phyloP scores from a whole-genome alignment of 2,329 filamentous ascomycete species.

The Exophiala sideris region DNA sequence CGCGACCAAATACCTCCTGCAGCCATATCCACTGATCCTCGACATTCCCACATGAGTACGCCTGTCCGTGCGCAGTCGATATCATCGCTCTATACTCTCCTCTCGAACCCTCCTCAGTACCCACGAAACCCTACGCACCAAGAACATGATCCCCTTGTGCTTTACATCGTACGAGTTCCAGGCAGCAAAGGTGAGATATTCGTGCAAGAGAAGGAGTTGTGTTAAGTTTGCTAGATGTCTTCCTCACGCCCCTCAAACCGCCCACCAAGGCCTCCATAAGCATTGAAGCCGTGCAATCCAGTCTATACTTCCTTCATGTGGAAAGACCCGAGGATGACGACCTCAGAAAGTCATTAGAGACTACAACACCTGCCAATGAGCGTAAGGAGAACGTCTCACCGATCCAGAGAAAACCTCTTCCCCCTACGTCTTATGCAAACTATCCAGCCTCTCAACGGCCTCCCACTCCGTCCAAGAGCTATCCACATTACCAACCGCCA shows the following conservation, averaged over 20 bases:
- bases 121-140: constrained; percentile 71
- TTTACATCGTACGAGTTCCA: constrained; percentile 92
- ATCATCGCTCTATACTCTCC: constrained; percentile 72
- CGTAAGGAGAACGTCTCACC: constrained; percentile 7
- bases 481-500: constrained; percentile 23
- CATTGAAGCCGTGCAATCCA: constrained; percentile 78
- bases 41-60: constrained; percentile 22
- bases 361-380: constrained; percentile 29
- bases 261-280: constrained; percentile 79
- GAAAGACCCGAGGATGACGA: constrained; percentile 58
- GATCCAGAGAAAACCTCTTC: constrained; percentile 29
- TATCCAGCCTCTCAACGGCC: constrained; percentile 23
- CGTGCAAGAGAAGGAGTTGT: constrained; percentile 13
- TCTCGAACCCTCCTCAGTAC: constrained; percentile 81
- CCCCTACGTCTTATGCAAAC: constrained; percentile 21
- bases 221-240: constrained; percentile 63
- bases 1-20: not conserved
- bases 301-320: constrained; percentile 87
- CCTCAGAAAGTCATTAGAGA: constrained; percentile 39
- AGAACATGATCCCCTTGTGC: constrained; percentile 66
- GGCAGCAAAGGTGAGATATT: constrained; percentile 70
- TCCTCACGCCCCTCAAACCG: constrained; percentile 87
- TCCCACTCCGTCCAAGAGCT: constrained; percentile 24
- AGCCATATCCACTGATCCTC: not conserved
- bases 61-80: constrained; percentile 77